These are phyloP conservation scores for Yamadazyma kitorensis DNA, from an alignment of 805 yeast genomes.

Conservation along the genomic window DNA sequence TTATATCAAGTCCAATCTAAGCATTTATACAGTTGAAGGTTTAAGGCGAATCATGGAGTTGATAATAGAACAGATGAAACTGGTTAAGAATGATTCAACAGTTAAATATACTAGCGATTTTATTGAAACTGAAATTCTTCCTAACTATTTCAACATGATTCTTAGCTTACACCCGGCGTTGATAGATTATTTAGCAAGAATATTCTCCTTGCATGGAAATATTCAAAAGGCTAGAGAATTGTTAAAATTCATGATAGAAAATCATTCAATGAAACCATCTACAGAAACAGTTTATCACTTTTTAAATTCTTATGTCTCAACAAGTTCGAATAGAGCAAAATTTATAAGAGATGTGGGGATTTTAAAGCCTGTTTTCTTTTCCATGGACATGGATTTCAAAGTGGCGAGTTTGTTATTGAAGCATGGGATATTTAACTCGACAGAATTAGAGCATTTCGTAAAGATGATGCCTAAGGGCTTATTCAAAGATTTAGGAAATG, in stretches of 20 bases:
- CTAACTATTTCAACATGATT: neutral
- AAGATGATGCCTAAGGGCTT: conserved; percentile 4
- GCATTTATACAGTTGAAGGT: neutral
- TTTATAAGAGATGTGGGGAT: conserved; percentile 10
- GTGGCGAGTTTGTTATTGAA: neutral
- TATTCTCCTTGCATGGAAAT: conserved; percentile 4
- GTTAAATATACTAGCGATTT: neutral
- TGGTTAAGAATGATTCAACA: too few species aligned
- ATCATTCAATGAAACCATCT: conserved; percentile 3
- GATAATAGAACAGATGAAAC: too few species aligned
- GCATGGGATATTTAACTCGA: conserved; percentile 2
- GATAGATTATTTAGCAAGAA: conserved; percentile 1
- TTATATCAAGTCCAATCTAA: conserved; percentile 1
- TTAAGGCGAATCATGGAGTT: conserved; percentile 4
- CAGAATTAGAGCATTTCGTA: conserved; percentile 11
- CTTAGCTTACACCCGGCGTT: conserved; percentile 4
- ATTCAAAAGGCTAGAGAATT: neutral
- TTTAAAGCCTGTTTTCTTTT: conserved; percentile 9
- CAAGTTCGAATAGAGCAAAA: neutral
- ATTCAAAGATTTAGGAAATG: conserved; percentile 13
- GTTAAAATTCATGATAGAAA: conserved; percentile 4
- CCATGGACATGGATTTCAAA: neutral
- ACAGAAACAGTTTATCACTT: conserved; percentile 4
- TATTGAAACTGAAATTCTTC: neutral
- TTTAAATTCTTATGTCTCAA: conserved; percentile 2